Evolutionary conservation across 108 stramenopile genomes (phyloP).

Genomic region (Nitzschia palea): DNA sequence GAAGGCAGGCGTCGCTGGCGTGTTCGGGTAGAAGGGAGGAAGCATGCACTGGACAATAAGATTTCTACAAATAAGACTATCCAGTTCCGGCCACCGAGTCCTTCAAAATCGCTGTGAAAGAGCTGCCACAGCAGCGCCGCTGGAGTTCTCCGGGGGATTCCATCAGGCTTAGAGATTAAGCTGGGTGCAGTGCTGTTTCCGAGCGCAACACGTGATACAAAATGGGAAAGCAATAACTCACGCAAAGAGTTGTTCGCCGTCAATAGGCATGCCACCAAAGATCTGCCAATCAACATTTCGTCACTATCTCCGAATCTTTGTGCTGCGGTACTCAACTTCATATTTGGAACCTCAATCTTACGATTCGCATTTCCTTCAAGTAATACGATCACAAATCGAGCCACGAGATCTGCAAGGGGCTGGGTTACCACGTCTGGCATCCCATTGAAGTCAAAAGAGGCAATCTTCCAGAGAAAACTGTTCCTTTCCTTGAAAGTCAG

Average conservation of each 20-base stretch:
- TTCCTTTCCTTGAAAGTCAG: slow-evolving; percentile 66
- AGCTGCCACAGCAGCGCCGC: slow-evolving; percentile 57
- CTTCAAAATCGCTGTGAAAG: slow-evolving; percentile 68
- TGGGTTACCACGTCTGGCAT: slow-evolving; percentile 62
- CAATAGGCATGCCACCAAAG: slow-evolving; percentile 45
- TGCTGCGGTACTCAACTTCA: background rate
- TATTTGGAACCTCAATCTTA: no score
- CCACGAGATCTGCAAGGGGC: slow-evolving; percentile 63
- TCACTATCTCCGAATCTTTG: slow-evolving; percentile 17
- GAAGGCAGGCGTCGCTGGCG: no score
- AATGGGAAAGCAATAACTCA: slow-evolving; percentile 26
- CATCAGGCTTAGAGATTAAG: background rate
- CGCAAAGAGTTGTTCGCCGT: slow-evolving; percentile 42
- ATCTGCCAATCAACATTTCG: slow-evolving; percentile 28
- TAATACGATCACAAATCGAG: slow-evolving; percentile 42
- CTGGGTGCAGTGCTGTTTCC: background rate
- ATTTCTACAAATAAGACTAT: slow-evolving; percentile 66
- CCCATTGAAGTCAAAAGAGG: slow-evolving; percentile 65
- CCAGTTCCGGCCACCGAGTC: slow-evolving; percentile 67
- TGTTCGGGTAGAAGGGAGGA: background rate
- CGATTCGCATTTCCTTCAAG: slow-evolving; percentile 8
- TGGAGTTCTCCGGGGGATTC: slow-evolving; percentile 5
- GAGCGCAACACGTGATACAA: slow-evolving; percentile 12
- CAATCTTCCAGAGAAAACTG: slow-evolving; percentile 56
- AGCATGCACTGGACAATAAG: slow-evolving; percentile 31